Conservation (phyloP, 495 filamentous ascomycete species). For the Penicillium fimorum region DNA sequence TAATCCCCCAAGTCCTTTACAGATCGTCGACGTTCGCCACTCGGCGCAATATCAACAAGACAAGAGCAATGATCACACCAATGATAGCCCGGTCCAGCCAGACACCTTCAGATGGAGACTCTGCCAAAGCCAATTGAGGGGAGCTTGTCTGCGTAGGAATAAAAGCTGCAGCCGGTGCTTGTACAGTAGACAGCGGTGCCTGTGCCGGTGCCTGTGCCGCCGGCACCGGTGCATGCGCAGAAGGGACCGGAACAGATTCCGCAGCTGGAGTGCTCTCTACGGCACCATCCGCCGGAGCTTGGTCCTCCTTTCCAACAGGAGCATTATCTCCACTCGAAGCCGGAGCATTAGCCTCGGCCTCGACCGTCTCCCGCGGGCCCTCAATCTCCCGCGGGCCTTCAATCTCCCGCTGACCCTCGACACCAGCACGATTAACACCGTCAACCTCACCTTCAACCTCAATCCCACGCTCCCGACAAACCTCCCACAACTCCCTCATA, state of each 20-base stretch:
- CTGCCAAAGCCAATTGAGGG: background rate
- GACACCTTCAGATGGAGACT: constrained; percentile 33
- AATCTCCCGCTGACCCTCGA: constrained; percentile 29
- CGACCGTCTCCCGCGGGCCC: constrained; percentile 40
- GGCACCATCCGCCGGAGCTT: background rate
- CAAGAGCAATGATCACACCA: constrained; percentile 48
- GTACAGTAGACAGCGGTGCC: background rate
- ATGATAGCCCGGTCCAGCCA: constrained; percentile 60
- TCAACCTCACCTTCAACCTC: constrained; percentile 38
- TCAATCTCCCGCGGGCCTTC: constrained; percentile 28
- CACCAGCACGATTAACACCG: constrained; percentile 6
- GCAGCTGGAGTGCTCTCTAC: background rate
- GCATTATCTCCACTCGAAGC: background rate
- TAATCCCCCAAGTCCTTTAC: constrained; percentile 2
- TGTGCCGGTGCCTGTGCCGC: background rate
- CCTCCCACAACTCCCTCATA: constrained; percentile 62
- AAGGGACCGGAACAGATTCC: background rate
- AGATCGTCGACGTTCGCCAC: constrained; percentile 32
- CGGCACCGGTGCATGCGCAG: constrained; percentile 2
- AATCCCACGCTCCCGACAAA: constrained; percentile 51
- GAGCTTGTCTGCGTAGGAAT: constrained; percentile 5
- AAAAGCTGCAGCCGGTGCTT: background rate
- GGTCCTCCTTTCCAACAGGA: background rate
- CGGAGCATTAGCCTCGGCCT: constrained; percentile 38
- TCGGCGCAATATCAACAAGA: constrained; percentile 46